Percentiles rank a stretch among this genome's conserved stretches.
Conservation (phyloP, 129 eudicot species). For the Glebionis coronaria region DNA sequence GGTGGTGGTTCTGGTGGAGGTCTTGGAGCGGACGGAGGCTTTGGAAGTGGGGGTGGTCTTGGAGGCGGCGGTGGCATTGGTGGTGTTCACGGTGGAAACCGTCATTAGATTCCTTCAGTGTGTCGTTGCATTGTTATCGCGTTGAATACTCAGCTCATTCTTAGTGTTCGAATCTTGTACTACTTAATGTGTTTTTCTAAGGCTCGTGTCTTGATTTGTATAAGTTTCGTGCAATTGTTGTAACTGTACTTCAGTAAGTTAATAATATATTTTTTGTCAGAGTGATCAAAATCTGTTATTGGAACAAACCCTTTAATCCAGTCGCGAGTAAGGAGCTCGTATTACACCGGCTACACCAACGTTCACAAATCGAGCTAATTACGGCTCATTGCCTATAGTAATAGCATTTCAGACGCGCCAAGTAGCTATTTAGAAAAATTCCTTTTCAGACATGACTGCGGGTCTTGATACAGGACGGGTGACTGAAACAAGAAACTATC, state of each 20-base stretch:
- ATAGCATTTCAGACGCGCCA: too few species aligned
- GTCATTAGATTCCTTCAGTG: constrained; percentile 2
- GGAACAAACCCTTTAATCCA: too few species aligned
- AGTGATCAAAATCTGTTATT: neutral
- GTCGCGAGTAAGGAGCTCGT: too few species aligned
- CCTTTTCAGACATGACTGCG: too few species aligned
- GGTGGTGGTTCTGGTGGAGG: neutral
- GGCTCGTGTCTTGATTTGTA: neutral
- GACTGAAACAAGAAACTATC: too few species aligned
- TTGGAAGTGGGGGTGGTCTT: constrained; percentile 28
- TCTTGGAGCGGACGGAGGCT: constrained; percentile 33
- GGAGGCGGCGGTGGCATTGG: constrained; percentile 38
- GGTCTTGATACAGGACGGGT: too few species aligned
- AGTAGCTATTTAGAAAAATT: too few species aligned
- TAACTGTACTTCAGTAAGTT: neutral
- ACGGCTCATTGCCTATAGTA: too few species aligned
- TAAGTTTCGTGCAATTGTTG: constrained; percentile 3
- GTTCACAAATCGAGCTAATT: too few species aligned
- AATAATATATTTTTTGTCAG: neutral
- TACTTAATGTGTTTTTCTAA: neutral
- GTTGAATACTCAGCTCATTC: neutral
- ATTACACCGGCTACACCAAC: too few species aligned
- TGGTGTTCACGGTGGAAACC: constrained; percentile 23
- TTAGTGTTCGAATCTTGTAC: constrained; percentile 3
- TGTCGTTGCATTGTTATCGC: neutral